Base-by-base conservation (phyloP, 805 yeast genomes). In the Clavispora fructus region DNA sequence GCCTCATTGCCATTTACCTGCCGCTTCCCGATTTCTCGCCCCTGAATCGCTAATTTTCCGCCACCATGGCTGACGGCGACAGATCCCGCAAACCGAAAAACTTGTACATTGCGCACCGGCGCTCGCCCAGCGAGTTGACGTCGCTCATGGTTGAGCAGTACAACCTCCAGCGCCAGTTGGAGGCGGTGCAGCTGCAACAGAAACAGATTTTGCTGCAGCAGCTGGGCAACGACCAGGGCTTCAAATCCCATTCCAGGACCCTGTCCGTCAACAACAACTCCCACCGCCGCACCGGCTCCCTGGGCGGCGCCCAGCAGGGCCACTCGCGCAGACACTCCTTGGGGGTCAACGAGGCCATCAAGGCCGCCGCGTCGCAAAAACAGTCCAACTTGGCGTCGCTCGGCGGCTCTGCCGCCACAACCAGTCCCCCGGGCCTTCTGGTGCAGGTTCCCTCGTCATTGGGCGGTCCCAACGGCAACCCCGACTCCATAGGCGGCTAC, bases 121-220 rank as follows among this genome's bases (percentile, higher is more conserved):
- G 96, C 50, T 86, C 97, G 3, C 97, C 97, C n/a, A 82, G 91
- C 55, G 99, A 94, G 64, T 74, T 94, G 63, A 92, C 98, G 2
- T 86, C 85, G 45, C 73, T 92, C 53, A 92, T 92, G 96, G 64
- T 88, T 58, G 98, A 92, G 67, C 95, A 87, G 61, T 80, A 86
- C 62, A 83, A 85, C 47, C 75, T 94, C 48, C 97, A 94, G 66
- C 90, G 92, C 57, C 97, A 92, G 63, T 75, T 91, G 69, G 97
- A 94, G 58, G 74, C 81, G 53, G 95, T 89, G 2, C 96, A 90
- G 63, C 91, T 85, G 19, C 97, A 91, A 62, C 97, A 87, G 63
- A 95, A 89, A 64, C 96, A 87, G 58, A 77, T 90, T 40, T 63
- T 87, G 54, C 94, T 85, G 61, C 95, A 81, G 50, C 82, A 81